phyloP scores from a whole-genome alignment of 305 asterid species.

The Solanum hybrid region DNA sequence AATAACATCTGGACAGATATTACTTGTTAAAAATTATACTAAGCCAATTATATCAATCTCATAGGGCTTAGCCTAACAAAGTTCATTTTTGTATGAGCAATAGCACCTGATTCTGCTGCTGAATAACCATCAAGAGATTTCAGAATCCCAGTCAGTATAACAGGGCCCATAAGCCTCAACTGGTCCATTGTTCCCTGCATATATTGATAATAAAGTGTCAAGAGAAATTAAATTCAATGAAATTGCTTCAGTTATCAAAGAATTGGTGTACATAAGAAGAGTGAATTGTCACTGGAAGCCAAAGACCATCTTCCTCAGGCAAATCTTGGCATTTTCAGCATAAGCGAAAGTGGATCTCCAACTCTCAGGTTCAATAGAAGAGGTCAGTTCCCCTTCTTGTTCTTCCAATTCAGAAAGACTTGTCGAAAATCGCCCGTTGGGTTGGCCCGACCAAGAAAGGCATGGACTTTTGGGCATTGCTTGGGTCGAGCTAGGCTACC shows the following conservation, averaged over 20 bases:
- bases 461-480: neutral
- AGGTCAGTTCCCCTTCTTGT: neutral
- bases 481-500: neutral
- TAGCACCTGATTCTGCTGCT: slow-evolving; percentile 60
- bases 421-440: neutral
- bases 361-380: neutral
- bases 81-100: slow-evolving; percentile 7
- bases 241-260: neutral
- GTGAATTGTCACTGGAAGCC: neutral
- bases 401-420: neutral
- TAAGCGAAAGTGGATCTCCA: neutral
- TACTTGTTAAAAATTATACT: slow-evolving; percentile 6
- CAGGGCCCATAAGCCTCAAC: slow-evolving; percentile 92
- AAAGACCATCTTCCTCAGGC: neutral
- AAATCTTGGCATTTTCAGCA: neutral
- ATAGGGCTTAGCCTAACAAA: neutral
- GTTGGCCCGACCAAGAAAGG: neutral
- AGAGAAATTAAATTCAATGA: neutral
- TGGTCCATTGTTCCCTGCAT: slow-evolving; percentile 81
- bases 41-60: neutral
- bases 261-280: neutral
- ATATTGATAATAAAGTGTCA: neutral
- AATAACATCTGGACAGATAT: slow-evolving; percentile 49
- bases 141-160: slow-evolving; percentile 67
- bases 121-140: slow-evolving; percentile 69